Conservation (phyloP, 2,329 filamentous ascomycete genomes). For the Dissoconium aciculare region DNA sequence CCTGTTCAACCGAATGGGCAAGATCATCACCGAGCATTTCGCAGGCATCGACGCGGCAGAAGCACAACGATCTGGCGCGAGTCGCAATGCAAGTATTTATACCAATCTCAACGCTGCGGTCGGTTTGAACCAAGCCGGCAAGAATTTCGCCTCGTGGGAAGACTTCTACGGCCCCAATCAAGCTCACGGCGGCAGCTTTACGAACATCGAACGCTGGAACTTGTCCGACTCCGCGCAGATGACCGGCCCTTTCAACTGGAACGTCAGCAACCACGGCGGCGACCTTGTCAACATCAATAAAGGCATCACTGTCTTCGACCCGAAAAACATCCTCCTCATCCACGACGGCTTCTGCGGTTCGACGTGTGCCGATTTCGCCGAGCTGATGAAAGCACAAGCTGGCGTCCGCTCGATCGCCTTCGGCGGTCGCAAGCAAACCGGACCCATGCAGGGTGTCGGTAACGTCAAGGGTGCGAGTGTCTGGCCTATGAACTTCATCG, state of each 20-base stretch:
- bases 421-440: conserved; percentile 25
- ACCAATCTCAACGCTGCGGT: neutral
- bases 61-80: neutral
- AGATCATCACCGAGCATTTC: conserved; percentile 13
- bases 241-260: conserved; percentile 1
- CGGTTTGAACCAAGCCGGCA: too few species aligned
- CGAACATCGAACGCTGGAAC: conserved; percentile 25
- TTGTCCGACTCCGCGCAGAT: conserved; percentile 6
- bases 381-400: conserved; percentile 29
- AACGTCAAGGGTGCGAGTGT: conserved; percentile 28
- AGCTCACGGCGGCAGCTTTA: conserved; percentile 22
- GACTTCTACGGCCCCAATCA: conserved; percentile 24
- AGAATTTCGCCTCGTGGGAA: conserved; percentile 21
- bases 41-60: conserved; percentile 2
- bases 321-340: conserved; percentile 28
- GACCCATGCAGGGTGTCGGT: conserved; percentile 29
- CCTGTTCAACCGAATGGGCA: conserved; percentile 23
- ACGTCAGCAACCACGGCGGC: conserved; percentile 14
- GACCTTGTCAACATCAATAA: conserved; percentile 20
- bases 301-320: conserved; percentile 22
- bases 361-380: conserved; percentile 28
- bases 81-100: conserved; percentile 13
- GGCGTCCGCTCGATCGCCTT: conserved; percentile 25
- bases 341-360: conserved; percentile 30
- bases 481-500: conserved; percentile 8